A percentile compares a stretch with the other conserved stretches of the same genome.
Conservation (phyloP, 2,329 filamentous ascomycete genomes). For the Cladosporium sp. region DNA sequence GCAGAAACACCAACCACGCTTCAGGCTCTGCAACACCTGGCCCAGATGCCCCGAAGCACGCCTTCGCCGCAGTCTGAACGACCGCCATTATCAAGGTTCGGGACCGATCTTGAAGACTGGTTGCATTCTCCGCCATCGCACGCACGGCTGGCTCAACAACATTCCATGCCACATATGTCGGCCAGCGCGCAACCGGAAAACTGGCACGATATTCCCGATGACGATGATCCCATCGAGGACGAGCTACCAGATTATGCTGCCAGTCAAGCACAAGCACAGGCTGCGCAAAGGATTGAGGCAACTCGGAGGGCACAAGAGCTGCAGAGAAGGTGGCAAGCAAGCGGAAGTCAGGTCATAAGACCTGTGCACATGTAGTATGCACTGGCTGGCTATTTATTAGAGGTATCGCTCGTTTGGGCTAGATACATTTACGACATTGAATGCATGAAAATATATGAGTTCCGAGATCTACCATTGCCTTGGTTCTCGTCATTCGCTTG, state of each 20-base stretch:
- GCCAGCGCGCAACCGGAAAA: background rate
- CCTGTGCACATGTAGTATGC: background rate
- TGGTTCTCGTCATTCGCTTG: no score
- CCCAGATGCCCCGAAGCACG: slow-evolving; percentile 21
- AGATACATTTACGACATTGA: background rate
- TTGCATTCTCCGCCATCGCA: slow-evolving; percentile 13
- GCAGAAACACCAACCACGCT: slow-evolving; percentile 25
- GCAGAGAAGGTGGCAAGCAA: slow-evolving; percentile 40
- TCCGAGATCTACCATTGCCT: no score
- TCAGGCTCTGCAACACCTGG: slow-evolving; percentile 24
- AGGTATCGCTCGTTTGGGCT: background rate
- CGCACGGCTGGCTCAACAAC: slow-evolving; percentile 9
- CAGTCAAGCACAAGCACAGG: slow-evolving; percentile 44
- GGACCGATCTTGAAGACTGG: slow-evolving; percentile 20
- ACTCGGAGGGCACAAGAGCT: slow-evolving; percentile 42
- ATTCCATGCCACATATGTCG: background rate
- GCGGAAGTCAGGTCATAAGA: slow-evolving; percentile 11
- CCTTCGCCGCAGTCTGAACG: background rate
- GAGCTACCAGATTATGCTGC: slow-evolving; percentile 44
- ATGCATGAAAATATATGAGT: background rate
- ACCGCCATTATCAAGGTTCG: slow-evolving; percentile 11
- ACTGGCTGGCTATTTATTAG: background rate
- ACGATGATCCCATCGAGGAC: slow-evolving; percentile 27
- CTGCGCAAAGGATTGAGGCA: slow-evolving; percentile 37
- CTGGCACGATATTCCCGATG: slow-evolving; percentile 20